Percentiles rank a stretch among this genome's conserved stretches.
Evolutionary conservation across 768 basidiomycete species (phyloP).

Genomic region (Lactarius trivialis): DNA sequence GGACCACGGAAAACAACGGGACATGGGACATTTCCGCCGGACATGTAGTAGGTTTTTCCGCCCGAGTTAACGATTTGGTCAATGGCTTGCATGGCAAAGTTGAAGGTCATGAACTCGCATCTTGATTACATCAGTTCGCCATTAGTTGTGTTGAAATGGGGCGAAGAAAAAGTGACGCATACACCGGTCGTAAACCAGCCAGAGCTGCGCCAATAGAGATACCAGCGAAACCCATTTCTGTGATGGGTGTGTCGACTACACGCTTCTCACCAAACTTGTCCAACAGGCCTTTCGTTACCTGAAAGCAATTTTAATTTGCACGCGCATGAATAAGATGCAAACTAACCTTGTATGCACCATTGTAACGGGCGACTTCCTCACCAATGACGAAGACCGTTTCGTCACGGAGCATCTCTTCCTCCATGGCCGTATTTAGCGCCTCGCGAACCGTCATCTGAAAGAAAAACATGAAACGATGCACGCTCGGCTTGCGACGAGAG

Average conservation of each 20-base stretch:
- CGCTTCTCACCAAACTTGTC: constrained; percentile 99
- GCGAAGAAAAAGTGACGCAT: constrained; percentile 26
- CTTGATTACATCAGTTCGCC: constrained; percentile 34
- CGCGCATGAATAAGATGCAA: not conserved
- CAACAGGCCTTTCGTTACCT: constrained; percentile 97
- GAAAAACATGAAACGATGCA: constrained; percentile 17
- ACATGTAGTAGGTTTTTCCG: constrained; percentile 99
- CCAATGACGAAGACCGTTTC: constrained; percentile 92
- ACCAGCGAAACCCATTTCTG: constrained; percentile 99
- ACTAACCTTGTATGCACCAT: constrained; percentile 89
- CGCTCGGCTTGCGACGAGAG: constrained; percentile 29
- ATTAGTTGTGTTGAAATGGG: constrained; percentile 12
- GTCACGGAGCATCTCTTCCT: constrained; percentile 98
- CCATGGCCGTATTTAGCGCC: constrained; percentile 95
- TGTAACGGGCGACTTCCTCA: constrained; percentile 98
- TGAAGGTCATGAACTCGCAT: constrained; percentile 99
- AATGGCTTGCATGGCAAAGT: constrained; percentile 99
- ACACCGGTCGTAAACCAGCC: constrained; percentile 91
- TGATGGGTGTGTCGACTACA: constrained; percentile 94
- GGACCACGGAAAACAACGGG: constrained; percentile 99
- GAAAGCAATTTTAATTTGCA: not conserved
- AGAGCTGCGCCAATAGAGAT: constrained; percentile 92
- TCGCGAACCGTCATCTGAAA: constrained; percentile 95
- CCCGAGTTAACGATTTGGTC: constrained; percentile 99
- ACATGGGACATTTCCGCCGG: constrained; percentile 96